Base-by-base conservation (phyloP, 805 yeast genomes). In the Diddensiella caesifluorescens region DNA sequence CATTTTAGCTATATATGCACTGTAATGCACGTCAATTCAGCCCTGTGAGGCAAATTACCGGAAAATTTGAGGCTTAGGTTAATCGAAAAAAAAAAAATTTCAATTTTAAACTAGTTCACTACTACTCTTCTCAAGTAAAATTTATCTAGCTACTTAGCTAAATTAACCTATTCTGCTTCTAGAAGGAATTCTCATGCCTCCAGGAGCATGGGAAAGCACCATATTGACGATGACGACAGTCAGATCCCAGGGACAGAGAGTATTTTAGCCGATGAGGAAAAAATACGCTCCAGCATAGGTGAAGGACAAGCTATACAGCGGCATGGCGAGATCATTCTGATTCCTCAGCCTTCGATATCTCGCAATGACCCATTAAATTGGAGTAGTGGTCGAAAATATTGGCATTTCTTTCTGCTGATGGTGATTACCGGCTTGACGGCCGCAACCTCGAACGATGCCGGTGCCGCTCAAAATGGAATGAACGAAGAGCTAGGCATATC, bases 351-450 rank as follows among this genome's bases (percentile, higher is more conserved):
- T 1, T 71, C 82, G 0, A 75, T 71, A 38, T 79, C 79, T 43
- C 83, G 84, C 5, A 76, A 80, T 49, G 87, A 80, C 50, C 86
- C 86, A 2, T 63, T 80, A 41, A 79, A 76, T 50, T 80, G 87
- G 87, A 40, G 71, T 1, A 55, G 50, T 13, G 45, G 52, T 32
- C 66, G 82, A 36, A 79, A 78, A 51, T 56, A 63, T 58, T 38
- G 71, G 38, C 70, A 71, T 33, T 60, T 73, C 38, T 60, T 71
- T 3, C 30, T 61, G 31, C 51, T 61, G n/a, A 63, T 69, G 9
- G 60, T 63, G 36, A 68, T 70, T 28, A 68, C 70, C 2, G 78
- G 78, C 38, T 56, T 68, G 42, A 67, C 74, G 13, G 60, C 70
- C 19, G 74, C 79, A 7, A 74, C 77, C 1, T 74, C 89, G 2